A percentile compares a stretch with the other conserved stretches of the same genome.
Evolutionary conservation across 176 grass and related monocot species (phyloP).

Genomic region (Ensete ventricosum): DNA sequence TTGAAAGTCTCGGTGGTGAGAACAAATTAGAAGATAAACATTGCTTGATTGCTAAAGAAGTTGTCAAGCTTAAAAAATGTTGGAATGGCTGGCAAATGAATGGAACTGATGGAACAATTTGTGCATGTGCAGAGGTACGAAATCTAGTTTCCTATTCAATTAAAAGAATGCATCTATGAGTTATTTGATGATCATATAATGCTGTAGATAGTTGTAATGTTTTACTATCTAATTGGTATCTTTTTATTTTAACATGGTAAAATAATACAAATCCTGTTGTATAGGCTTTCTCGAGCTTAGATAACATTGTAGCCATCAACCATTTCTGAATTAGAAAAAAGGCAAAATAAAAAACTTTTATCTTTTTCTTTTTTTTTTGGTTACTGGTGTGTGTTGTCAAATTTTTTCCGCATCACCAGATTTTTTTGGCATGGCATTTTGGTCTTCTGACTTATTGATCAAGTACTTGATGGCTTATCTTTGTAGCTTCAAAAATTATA

Average conservation of each 20-base stretch:
- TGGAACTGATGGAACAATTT: conserved; percentile 32
- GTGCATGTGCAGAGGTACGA: conserved; percentile 58
- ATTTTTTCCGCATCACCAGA: neutral
- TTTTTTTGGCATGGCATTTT: neutral
- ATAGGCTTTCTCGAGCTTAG: neutral
- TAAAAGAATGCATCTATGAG: neutral
- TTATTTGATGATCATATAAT: neutral
- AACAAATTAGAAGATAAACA: conserved; percentile 35
- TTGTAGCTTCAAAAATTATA: neutral
- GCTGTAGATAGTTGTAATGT: neutral
- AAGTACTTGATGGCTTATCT: neutral
- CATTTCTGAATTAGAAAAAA: too few relatives aligned
- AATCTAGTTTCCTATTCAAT: neutral
- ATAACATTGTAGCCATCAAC: too few relatives aligned
- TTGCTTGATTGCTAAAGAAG: conserved; percentile 87
- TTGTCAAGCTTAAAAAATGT: conserved; percentile 74
- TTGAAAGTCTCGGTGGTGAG: conserved; percentile 10
- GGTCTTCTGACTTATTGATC: neutral
- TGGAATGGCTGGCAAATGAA: conserved; percentile 33
- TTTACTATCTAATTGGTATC: neutral
- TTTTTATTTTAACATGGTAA: neutral
- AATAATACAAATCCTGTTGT: conserved; percentile 18
- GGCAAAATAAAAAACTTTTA: neutral
- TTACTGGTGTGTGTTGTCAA: neutral
- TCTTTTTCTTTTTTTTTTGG: neutral